phyloP scores from a whole-genome alignment of 1,284 basidiomycete species.

The Malassezia psittaci region DNA sequence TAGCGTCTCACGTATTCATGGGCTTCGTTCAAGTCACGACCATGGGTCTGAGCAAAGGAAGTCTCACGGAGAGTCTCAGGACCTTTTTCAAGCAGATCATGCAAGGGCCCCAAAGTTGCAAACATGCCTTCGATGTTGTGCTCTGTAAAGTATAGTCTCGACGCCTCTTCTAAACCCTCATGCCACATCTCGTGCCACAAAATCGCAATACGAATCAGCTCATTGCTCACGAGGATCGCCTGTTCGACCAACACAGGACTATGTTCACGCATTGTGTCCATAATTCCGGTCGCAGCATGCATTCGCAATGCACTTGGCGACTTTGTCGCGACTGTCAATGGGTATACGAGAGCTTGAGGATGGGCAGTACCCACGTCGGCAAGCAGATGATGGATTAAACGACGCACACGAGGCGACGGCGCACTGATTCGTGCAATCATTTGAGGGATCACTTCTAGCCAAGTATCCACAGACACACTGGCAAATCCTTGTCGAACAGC shows the following conservation, averaged over 20 bases:
- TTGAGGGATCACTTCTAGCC: slow-evolving; percentile 98
- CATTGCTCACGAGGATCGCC: slow-evolving; percentile 80
- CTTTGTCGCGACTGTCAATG: slow-evolving; percentile 94
- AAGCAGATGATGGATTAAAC: slow-evolving; percentile 79
- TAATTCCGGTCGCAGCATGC: slow-evolving; percentile 75
- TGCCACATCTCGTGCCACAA: slow-evolving; percentile 99
- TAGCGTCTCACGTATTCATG: slow-evolving; percentile 81
- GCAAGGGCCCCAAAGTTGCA: slow-evolving; percentile 79
- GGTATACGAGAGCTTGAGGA: slow-evolving; percentile 93
- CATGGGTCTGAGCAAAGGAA: slow-evolving; percentile 88
- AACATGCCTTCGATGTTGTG: slow-evolving; percentile 99
- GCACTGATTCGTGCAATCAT: slow-evolving; percentile 98
- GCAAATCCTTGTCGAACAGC: slow-evolving; percentile 81
- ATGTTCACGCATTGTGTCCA: slow-evolving; percentile 89
- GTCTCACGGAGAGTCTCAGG: slow-evolving; percentile 89
- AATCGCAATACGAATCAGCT: slow-evolving; percentile 93
- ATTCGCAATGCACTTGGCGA: slow-evolving; percentile 76
- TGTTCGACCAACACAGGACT: slow-evolving; percentile 80
- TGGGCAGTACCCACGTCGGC: slow-evolving; percentile 91
- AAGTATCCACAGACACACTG: slow-evolving; percentile 88
- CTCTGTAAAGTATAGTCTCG: slow-evolving; percentile 90
- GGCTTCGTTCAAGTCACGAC: slow-evolving; percentile 86
- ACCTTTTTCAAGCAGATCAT: slow-evolving; percentile 90
- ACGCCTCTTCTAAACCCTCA: slow-evolving; percentile 95
- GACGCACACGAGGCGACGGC: slow-evolving; percentile 72